These are phyloP conservation scores for Colletotrichum sp. DNA, from an alignment of 2,329 filamentous ascomycete genomes.

Conservation along the genomic window DNA sequence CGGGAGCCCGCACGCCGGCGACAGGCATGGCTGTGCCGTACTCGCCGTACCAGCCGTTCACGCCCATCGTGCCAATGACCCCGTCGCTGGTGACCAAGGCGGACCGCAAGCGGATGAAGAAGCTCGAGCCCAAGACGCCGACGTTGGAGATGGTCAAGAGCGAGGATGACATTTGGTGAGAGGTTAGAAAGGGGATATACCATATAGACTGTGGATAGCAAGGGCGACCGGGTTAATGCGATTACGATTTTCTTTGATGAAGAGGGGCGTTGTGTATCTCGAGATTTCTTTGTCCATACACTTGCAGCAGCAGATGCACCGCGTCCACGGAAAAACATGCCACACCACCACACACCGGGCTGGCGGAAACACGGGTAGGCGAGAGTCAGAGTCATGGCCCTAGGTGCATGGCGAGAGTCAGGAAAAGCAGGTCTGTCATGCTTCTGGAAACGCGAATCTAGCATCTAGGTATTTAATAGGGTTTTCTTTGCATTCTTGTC, in stretches of 20 bases:
- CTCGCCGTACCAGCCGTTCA: constrained; percentile 80
- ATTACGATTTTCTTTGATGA: background rate
- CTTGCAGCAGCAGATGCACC: background rate
- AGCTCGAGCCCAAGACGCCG: constrained; percentile 67
- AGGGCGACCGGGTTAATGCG: constrained; percentile 18
- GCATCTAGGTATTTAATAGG: constrained; percentile 8
- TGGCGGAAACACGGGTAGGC: background rate
- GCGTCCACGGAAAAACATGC: background rate
- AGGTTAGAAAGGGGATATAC: constrained; percentile 9
- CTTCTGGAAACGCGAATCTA: constrained; percentile 1
- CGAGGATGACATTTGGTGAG: constrained; percentile 68
- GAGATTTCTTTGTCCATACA: background rate
- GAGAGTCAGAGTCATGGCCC: background rate
- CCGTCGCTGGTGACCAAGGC: constrained; percentile 74
- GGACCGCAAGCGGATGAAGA: constrained; percentile 73
- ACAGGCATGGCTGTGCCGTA: constrained; percentile 71
- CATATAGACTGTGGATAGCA: constrained; percentile 14
- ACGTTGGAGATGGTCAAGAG: constrained; percentile 66
- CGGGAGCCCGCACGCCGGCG: constrained; percentile 65
- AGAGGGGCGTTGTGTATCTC: background rate
- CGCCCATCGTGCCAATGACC: constrained; percentile 76
- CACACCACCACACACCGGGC: background rate
- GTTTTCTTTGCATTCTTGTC: background rate
- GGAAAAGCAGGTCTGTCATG: background rate
- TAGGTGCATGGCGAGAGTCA: background rate